phyloP scores from a whole-genome alignment of 805 yeast genomes.

The Wickerhamiella occidentalis region DNA sequence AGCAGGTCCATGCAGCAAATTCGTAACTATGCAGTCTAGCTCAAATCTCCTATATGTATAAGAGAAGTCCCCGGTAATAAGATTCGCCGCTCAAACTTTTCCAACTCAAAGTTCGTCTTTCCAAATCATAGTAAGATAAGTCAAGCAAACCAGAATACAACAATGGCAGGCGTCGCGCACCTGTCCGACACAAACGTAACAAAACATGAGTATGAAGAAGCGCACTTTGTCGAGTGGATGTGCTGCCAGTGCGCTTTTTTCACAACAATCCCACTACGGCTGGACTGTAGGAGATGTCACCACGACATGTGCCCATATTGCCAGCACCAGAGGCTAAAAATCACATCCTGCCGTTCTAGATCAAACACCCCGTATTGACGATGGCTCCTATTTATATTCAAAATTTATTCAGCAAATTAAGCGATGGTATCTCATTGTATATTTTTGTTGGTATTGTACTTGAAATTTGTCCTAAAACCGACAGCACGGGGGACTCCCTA shows the following conservation, averaged over 20 bases:
- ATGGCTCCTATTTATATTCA: too few species aligned
- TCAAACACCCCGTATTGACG: background rate
- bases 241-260: slow-evolving; percentile 28
- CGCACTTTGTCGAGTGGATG: slow-evolving; percentile 25
- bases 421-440: too few species aligned
- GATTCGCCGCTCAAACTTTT: background rate
- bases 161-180: slow-evolving; percentile 4
- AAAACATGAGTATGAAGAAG: background rate
- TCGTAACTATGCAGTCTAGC: background rate
- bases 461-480: too few species aligned
- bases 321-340: slow-evolving; percentile 15
- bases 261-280: slow-evolving; percentile 22
- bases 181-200: background rate
- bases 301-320: slow-evolving; percentile 28
- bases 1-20: background rate
- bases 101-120: background rate
- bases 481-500: too few species aligned
- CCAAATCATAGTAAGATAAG: background rate
- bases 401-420: background rate
- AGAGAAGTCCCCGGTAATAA: background rate
- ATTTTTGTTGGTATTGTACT: too few species aligned
- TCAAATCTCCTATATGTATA: background rate
- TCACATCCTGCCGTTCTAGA: background rate
- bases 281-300: slow-evolving; percentile 25
- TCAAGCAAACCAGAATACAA: background rate